Conservation (phyloP, 805 yeast genomes). For the Hanseniaspora meyeri region DNA sequence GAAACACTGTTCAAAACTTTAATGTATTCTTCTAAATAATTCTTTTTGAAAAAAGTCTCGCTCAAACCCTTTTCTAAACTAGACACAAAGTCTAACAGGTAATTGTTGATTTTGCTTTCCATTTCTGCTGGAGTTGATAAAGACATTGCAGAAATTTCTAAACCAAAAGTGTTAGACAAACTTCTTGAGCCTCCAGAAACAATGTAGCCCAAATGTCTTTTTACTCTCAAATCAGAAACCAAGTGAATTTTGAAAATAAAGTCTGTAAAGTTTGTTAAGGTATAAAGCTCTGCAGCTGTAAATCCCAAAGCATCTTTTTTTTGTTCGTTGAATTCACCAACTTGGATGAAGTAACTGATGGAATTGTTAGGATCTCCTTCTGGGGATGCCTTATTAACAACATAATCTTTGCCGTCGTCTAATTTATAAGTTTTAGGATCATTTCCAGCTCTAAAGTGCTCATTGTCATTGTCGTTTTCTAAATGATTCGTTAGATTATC, state of each 20-base stretch:
- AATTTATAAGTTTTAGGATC: constrained; percentile 32
- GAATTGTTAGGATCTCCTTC: constrained; percentile 41
- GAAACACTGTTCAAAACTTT: constrained; percentile 15
- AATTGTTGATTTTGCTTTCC: constrained; percentile 37
- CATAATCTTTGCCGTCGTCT: constrained; percentile 19
- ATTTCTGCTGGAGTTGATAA: constrained; percentile 34
- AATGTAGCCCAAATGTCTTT: constrained; percentile 50
- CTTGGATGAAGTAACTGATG: constrained; percentile 43
- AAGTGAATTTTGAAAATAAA: constrained; percentile 36
- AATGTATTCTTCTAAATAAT: constrained; percentile 31
- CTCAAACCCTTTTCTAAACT: constrained; percentile 23
- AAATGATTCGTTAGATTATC: constrained; percentile 19
- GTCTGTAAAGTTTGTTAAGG: constrained; percentile 37
- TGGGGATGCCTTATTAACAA: constrained; percentile 28
- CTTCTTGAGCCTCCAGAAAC: constrained; percentile 46
- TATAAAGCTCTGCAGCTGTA: constrained; percentile 23
- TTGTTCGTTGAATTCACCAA: constrained; percentile 28
- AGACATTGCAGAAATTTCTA: constrained; percentile 48
- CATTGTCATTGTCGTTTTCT: not conserved
- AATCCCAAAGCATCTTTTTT: constrained; percentile 22
- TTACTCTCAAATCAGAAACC: constrained; percentile 38
- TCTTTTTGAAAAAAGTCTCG: constrained; percentile 28
- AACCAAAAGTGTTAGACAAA: constrained; percentile 41
- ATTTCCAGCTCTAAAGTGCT: not conserved
- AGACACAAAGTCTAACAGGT: constrained; percentile 33